These are phyloP conservation scores for Blastomyces emzantsi DNA, from an alignment of 2,329 filamentous ascomycete genomes.

Conservation along the genomic window DNA sequence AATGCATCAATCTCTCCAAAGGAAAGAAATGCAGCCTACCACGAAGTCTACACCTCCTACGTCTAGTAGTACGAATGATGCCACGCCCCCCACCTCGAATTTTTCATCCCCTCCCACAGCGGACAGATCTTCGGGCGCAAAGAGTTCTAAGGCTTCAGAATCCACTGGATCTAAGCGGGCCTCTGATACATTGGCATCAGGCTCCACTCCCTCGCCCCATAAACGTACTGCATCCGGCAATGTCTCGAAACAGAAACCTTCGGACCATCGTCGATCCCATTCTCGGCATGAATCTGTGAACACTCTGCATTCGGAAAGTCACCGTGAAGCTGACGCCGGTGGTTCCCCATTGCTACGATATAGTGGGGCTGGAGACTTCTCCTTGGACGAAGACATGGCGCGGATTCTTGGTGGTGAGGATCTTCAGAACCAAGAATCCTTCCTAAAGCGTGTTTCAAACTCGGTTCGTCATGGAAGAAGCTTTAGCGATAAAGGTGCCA, in stretches of 20 bases:
- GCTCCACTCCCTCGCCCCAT: conserved; percentile 11
- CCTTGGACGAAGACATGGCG: conserved; percentile 91
- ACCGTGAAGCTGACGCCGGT: conserved; percentile 37
- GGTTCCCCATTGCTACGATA: conserved; percentile 61
- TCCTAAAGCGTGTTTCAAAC: conserved; percentile 83
- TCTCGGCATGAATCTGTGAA: conserved; percentile 43
- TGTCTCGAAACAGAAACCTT: conserved; percentile 6
- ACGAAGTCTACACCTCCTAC: conserved; percentile 10
- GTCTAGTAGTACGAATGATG: conserved; percentile 11
- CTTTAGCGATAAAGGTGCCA: conserved; percentile 60
- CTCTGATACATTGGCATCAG: conserved; percentile 12
- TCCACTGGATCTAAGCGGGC: conserved; percentile 6
- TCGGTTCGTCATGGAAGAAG: conserved; percentile 88
- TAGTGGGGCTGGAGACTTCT: conserved; percentile 76
- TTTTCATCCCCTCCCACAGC: background rate
- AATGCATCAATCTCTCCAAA: conserved; percentile 45
- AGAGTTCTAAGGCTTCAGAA: conserved; percentile 5
- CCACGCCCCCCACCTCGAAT: conserved; percentile 15
- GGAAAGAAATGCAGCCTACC: conserved; percentile 52
- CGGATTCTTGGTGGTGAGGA: conserved; percentile 68
- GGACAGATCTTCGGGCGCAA: background rate
- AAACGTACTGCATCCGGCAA: conserved; percentile 10
- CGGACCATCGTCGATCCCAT: conserved; percentile 19
- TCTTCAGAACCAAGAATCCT: conserved; percentile 55
- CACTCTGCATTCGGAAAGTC: conserved; percentile 32